Base-by-base conservation (phyloP, 257 asterid genomes). In the Nicotiana benthamiana region DNA sequence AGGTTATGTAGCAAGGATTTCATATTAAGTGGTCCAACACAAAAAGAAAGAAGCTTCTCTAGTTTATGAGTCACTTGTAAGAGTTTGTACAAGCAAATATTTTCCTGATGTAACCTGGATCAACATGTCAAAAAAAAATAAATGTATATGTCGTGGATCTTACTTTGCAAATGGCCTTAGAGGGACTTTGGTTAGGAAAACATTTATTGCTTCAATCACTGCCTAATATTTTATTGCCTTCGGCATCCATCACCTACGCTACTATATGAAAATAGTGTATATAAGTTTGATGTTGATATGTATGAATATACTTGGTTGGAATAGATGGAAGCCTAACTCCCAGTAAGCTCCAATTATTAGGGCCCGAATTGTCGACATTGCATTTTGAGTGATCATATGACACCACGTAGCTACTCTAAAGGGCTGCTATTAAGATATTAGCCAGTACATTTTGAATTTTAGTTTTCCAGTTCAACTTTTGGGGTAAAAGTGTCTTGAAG, bases 271-370 rank as follows among this genome's bases (percentile, higher is more conserved):
- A 60, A 32, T 34, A n/a, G 27, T 56, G 30, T 60, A 34, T 16
- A 57, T 40, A 57, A 78, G 34, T 51, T 22, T 36, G 81, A 56
- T 60, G 53, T 22, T 78, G 56, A 77, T 77, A 28, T 77, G 5
- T 20, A 59, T 77, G 81, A 17, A 18, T 34, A 59, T 16, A 24
- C 34, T 60, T 40, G 36, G 34, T 59, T 78, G 74, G 74, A 78
- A 78, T 59, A 36, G 81, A 79, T 32, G 15, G 68, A 13, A 59
- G 57, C 66, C 54, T 59, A 57, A 59, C 54, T 60, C 36, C 61
- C 81, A 48, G 75, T 22, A 46, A 75, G 20, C 80, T 80, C 82
- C 84, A 80, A 57, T 5, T 12, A 24, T 28, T 20, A n/a, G 28
- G 77, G 52, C 79, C 81, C 64, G 59, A 61, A 27, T 26, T 79